phyloP scores from a whole-genome alignment of 352 stramenopile species.

The Globisporangium nodosum region DNA sequence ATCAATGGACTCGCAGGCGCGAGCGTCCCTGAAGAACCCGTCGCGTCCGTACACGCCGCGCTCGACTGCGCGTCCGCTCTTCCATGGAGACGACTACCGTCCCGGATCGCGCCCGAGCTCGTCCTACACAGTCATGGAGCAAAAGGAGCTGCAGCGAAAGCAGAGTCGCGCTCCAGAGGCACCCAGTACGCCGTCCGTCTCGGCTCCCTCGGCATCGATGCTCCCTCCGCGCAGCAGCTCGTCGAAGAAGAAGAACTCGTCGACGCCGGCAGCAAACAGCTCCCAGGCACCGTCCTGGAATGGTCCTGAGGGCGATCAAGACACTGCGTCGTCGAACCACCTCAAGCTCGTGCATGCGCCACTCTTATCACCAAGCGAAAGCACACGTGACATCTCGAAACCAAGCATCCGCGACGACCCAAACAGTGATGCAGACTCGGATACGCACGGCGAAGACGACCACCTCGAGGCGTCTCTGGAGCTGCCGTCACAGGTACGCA shows the following conservation, averaged over 20 bases:
- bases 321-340: slow-evolving; percentile 6
- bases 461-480: slow-evolving; percentile 41
- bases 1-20: slow-evolving; percentile 25
- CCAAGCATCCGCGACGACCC: background rate
- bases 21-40: slow-evolving; percentile 75
- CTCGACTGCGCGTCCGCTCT: slow-evolving; percentile 47
- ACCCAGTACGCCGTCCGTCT: background rate
- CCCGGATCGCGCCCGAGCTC: slow-evolving; percentile 61
- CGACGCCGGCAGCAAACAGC: background rate
- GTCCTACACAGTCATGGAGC: slow-evolving; percentile 46
- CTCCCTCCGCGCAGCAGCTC: slow-evolving; percentile 12
- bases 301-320: slow-evolving; percentile 3
- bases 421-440: background rate
- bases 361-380: slow-evolving; percentile 15
- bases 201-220: slow-evolving; percentile 8
- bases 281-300: background rate
- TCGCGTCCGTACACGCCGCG: slow-evolving; percentile 76
- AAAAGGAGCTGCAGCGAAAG: slow-evolving; percentile 22
- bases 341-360: slow-evolving; percentile 44
- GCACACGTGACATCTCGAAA: background rate
- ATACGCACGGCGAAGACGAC: slow-evolving; percentile 15
- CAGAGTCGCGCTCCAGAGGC: background rate
- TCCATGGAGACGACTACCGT: slow-evolving; percentile 75
- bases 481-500: slow-evolving; percentile 36
- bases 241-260: slow-evolving; percentile 7